A percentile compares a stretch with the other conserved stretches of the same genome.
phyloP scores from a whole-genome alignment of 2,329 filamentous ascomycete species.

The Plectosphaerella cucumerina region DNA sequence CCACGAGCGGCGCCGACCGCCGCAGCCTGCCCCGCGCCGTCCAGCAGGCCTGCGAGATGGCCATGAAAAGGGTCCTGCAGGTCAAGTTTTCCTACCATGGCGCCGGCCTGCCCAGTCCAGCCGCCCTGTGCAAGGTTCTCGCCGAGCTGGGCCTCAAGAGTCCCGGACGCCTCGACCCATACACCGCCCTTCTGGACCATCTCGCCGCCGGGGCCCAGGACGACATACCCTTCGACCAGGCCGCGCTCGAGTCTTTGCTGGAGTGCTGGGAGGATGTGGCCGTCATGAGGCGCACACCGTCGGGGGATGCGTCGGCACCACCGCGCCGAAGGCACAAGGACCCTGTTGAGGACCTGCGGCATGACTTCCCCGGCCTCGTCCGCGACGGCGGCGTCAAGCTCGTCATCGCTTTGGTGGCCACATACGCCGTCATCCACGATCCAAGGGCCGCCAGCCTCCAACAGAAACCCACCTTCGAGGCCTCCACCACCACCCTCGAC shows the following conservation, averaged over 20 bases:
- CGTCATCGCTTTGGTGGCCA: slow-evolving; percentile 7
- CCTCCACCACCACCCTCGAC: slow-evolving; percentile 5
- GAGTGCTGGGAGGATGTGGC: slow-evolving; percentile 32
- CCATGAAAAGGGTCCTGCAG: background rate
- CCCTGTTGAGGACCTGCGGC: background rate
- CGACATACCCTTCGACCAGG: background rate
- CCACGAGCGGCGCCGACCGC: background rate
- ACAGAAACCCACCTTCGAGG: slow-evolving; percentile 1
- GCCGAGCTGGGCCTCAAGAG: slow-evolving; percentile 3
- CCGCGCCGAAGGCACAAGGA: background rate
- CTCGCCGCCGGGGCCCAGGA: background rate
- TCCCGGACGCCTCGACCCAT: slow-evolving; percentile 4
- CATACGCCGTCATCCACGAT: slow-evolving; percentile 10
- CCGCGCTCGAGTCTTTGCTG: slow-evolving; percentile 21
- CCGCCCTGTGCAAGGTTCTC: slow-evolving; percentile 8
- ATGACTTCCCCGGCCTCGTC: background rate
- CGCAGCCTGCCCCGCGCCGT: background rate
- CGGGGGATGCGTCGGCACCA: background rate
- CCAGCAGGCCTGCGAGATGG: background rate
- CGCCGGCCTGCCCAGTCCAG: slow-evolving; percentile 2
- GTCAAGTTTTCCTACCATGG: slow-evolving; percentile 3
- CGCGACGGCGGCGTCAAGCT: background rate
- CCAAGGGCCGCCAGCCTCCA: background rate
- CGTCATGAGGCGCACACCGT: slow-evolving; percentile 9
- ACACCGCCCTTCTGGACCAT: slow-evolving; percentile 3